Evolutionary conservation across 495 filamentous ascomycete species (phyloP), one percentile per base, ranked within the genome.

Genomic region (Halenospora varia): DNA sequence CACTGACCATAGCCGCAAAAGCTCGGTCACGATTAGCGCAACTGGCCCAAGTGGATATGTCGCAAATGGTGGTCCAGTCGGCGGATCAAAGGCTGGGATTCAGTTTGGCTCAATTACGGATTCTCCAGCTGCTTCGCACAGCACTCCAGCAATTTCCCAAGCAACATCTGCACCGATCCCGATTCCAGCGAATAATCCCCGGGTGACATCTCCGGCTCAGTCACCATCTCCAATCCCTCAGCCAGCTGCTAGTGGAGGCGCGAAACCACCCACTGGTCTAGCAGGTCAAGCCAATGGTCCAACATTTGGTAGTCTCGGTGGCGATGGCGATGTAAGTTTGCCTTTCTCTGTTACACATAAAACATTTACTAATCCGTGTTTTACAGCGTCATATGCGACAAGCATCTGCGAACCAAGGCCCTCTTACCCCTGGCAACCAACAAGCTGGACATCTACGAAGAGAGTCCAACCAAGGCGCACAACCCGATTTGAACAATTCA

Each of bases 181-280:
- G 19, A 83, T 87, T 54, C 85, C 87, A n/a, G n/a, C n/a, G n/a
- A n/a, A n/a, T 40, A 64, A 75, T 70, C 84, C 81, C 26, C 79
- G 87, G 60, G 75, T 88, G 25, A 81, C 82, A 22, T 88, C 87
- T 42, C 89, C 89, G 4, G 82, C 85, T 56, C 80, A 82, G 24
- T 96, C 92, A 13, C 92, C 92, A 2, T 90, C 88, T 19, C 92
- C 92, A 4, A 97, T 97, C 52, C 92, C 92, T 18, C 88, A 89
- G 70, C 88, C 88, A 48, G 82, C 88, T 39, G 87, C 87, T 39
- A 95, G 90, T 71, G 91, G 91, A 67, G 90, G 90, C n/a, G n/a
- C n/a, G 65, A 81, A 88, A 71, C 90, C 89, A 44, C 88, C 88
- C 25, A 88, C 88, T 10, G 81, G 80, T 46, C 78, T 87, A 62